Evolutionary conservation across 2,329 filamentous ascomycete genomes (phyloP), one percentile per base, ranked within the genome.

Genomic region (Whalleya microplaca): DNA sequence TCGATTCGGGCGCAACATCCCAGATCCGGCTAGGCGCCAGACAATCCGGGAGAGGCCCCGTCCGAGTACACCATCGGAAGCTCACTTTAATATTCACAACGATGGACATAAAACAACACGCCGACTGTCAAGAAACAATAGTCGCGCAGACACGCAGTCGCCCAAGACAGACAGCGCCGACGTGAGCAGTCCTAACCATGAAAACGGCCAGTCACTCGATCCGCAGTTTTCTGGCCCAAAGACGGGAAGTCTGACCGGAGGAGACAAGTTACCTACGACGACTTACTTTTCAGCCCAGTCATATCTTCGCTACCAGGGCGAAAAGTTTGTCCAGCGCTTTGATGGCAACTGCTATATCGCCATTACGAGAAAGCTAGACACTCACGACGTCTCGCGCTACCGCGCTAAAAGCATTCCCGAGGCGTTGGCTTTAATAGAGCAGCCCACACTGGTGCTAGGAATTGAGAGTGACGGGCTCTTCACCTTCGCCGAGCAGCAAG

Each of bases 281-380:
- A 95, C 91, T n/a, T 97, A 97, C 75, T 99, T 98, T 76, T 98
- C 95, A 0, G 95, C 95, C 0, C 95, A 99, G 73, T 97, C 93
- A 0, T 99, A 99, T 75, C 84, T 99, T 43, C 90, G 95, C 19
- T 99, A 99, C 75, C 95, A 99, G 75, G 94, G 92, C 53, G 85
- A 89, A 67, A 99, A 99, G 74, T 99, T 99, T 68, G 95, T 98
- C 67, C 92, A 91, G 73, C 90, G 95, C 9, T 99, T 98, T 73
- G 95, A 99, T 74, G 91, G 92, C 68, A 99, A 99, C 74, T 99
- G 95, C 78, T 99, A 99, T 78, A 98, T 99, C 66, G 93, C 95
- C 64, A 97, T 99, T 75, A 98, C 95, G 3, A 89, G 95, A 68
- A 99, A 99, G 75, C 84, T 99, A 16, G 95, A 99, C 72, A 98